Evolutionary conservation across 352 stramenopile genomes (phyloP).

Genomic region (Globisporangium yorkense): DNA sequence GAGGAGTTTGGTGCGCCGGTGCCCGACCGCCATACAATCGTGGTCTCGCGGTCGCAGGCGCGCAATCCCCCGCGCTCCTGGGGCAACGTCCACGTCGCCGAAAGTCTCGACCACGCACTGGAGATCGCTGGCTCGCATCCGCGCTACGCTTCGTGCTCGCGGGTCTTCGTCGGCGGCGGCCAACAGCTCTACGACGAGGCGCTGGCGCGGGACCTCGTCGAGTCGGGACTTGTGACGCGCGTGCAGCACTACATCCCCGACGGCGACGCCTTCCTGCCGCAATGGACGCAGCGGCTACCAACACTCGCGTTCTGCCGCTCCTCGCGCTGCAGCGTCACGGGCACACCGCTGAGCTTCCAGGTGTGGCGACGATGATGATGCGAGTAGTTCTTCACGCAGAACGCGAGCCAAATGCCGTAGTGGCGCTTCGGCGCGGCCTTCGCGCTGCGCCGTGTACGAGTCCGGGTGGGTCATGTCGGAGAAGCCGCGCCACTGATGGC

Average conservation of each 20-base stretch:
- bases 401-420: no score
- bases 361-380: slow-evolving; percentile 6
- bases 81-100: slow-evolving; percentile 22
- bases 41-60: slow-evolving; percentile 28
- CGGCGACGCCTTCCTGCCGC: slow-evolving; percentile 54
- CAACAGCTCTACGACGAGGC: slow-evolving; percentile 57
- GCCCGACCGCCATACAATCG: slow-evolving; percentile 50
- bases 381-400: no score
- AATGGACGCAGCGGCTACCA: slow-evolving; percentile 40
- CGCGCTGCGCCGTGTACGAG: no score
- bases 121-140: slow-evolving; percentile 22
- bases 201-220: slow-evolving; percentile 28
- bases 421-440: no score
- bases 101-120: slow-evolving; percentile 40
- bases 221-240: slow-evolving; percentile 59
- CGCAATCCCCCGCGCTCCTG: slow-evolving; percentile 8
- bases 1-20: slow-evolving; percentile 40
- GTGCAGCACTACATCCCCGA: slow-evolving; percentile 37
- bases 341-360: slow-evolving; percentile 11
- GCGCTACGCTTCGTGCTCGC: slow-evolving; percentile 29
- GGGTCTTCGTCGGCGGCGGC: slow-evolving; percentile 61
- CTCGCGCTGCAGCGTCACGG: background rate
- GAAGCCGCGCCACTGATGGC: background rate
- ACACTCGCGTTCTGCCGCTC: slow-evolving; percentile 21
- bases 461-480: no score